These are phyloP conservation scores for Daldinia grandis DNA, from an alignment of 495 filamentous ascomycete species.

Conservation along the genomic window DNA sequence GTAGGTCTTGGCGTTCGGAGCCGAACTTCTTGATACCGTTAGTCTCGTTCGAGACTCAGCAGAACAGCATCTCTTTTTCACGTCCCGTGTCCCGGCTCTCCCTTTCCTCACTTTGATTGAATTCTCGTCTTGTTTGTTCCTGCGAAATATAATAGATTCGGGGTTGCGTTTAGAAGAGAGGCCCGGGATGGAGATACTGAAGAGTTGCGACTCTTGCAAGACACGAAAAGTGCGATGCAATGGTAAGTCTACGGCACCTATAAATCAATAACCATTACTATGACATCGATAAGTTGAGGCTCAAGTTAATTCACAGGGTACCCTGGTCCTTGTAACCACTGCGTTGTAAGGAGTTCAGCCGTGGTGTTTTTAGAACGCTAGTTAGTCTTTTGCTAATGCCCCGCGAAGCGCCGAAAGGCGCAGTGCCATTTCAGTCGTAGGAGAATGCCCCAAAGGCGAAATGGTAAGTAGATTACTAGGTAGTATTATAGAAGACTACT, in stretches of 20 bases:
- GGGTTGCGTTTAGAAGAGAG: not conserved
- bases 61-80: conserved; percentile 4
- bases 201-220: conserved; percentile 48
- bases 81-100: not conserved
- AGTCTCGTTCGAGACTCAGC: not conserved
- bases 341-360: conserved; percentile 35
- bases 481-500: not conserved
- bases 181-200: conserved; percentile 20
- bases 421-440: conserved; percentile 44
- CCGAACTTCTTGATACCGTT: conserved; percentile 21
- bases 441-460: conserved; percentile 26
- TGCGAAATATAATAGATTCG: not conserved
- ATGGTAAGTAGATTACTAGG: conserved; percentile 15
- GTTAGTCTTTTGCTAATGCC: conserved; percentile 24
- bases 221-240: conserved; percentile 48
- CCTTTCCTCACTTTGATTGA: not conserved
- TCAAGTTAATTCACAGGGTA: conserved; percentile 22
- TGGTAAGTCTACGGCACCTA: conserved; percentile 30
- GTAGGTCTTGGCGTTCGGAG: conserved; percentile 9
- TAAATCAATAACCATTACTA: not conserved
- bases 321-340: conserved; percentile 38
- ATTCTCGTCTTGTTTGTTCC: not conserved
- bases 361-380: not conserved
- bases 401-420: conserved; percentile 32
- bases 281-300: conserved; percentile 10